Percentiles rank a stretch among this genome's conserved stretches.
These are phyloP conservation scores for Epichloe scottii DNA, from an alignment of 2,329 filamentous ascomycete species.

Conservation along the genomic window DNA sequence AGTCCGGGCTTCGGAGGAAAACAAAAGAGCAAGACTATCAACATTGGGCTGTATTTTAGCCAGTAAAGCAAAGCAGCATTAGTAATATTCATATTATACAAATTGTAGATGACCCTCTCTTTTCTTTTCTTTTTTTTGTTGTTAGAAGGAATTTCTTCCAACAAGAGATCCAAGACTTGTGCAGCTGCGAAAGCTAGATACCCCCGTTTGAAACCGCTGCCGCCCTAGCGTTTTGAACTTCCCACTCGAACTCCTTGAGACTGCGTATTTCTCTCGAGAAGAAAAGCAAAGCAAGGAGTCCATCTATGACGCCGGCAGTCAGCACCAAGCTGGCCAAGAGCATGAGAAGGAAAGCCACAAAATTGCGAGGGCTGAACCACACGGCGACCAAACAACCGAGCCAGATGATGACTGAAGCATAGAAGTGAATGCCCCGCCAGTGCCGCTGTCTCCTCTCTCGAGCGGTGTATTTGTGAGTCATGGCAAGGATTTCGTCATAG, in stretches of 20 bases:
- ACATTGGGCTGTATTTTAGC: no score
- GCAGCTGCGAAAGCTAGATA: not conserved
- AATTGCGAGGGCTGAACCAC: slow-evolving; percentile 73
- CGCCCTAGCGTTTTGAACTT: slow-evolving; percentile 58
- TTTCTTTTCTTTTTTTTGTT: not conserved
- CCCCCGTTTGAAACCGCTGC: slow-evolving; percentile 15
- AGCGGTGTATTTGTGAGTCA: slow-evolving; percentile 53
- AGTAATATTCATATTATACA: slow-evolving; percentile 2
- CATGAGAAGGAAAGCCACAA: slow-evolving; percentile 68
- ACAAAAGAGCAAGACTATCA: no score
- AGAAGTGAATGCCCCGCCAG: slow-evolving; percentile 64
- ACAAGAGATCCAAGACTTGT: not conserved
- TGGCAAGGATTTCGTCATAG: slow-evolving; percentile 57
- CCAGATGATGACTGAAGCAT: slow-evolving; percentile 50
- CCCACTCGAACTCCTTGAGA: slow-evolving; percentile 87
- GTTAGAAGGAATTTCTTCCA: no score
- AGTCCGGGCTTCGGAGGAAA: not conserved
- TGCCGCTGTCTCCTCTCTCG: slow-evolving; percentile 63
- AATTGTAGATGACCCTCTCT: not conserved
- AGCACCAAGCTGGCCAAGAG: slow-evolving; percentile 69
- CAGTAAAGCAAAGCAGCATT: not conserved
- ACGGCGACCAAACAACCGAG: slow-evolving; percentile 67
- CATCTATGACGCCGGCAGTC: slow-evolving; percentile 65
- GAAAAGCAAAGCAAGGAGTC: slow-evolving; percentile 77
- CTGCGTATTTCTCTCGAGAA: slow-evolving; percentile 72